Conservation (phyloP, 1,284 basidiomycete species). For the Inonotus hispidus region DNA sequence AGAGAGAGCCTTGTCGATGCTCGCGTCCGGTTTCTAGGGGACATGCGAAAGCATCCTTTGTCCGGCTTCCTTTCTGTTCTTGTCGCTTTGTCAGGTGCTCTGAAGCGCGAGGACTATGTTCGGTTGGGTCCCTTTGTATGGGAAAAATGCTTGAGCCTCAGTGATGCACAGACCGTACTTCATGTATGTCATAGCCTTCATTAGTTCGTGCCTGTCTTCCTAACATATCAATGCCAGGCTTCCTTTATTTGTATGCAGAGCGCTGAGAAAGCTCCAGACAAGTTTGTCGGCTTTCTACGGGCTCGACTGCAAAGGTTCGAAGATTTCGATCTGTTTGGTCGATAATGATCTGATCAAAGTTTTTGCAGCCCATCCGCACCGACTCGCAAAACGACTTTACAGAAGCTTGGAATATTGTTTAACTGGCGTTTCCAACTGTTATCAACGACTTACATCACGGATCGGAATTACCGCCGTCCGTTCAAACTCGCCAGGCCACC, state of each 20-base stretch:
- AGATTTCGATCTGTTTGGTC: background rate
- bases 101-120: constrained; percentile 43
- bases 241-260: constrained; percentile 68
- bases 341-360: background rate
- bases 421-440: constrained; percentile 65
- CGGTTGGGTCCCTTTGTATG: constrained; percentile 50
- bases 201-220: background rate
- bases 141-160: constrained; percentile 42
- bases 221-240: constrained; percentile 34
- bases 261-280: constrained; percentile 52
- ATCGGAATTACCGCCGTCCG: constrained; percentile 52
- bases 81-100: constrained; percentile 51
- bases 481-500: constrained; percentile 64
- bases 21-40: constrained; percentile 37
- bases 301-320: constrained; percentile 1
- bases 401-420: constrained; percentile 46
- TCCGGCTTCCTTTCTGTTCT: constrained; percentile 49
- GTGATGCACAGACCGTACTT: constrained; percentile 39
- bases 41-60: constrained; percentile 40
- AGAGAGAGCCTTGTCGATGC: constrained; percentile 29
- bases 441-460: constrained; percentile 52
- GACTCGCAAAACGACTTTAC: constrained; percentile 45
- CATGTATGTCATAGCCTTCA: constrained; percentile 38
- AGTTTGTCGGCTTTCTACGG: constrained; percentile 34
- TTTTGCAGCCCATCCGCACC: constrained; percentile 38